Evolutionary conservation across 176 grass and related monocot genomes (phyloP).

Genomic region (Oropetium thomaeum): DNA sequence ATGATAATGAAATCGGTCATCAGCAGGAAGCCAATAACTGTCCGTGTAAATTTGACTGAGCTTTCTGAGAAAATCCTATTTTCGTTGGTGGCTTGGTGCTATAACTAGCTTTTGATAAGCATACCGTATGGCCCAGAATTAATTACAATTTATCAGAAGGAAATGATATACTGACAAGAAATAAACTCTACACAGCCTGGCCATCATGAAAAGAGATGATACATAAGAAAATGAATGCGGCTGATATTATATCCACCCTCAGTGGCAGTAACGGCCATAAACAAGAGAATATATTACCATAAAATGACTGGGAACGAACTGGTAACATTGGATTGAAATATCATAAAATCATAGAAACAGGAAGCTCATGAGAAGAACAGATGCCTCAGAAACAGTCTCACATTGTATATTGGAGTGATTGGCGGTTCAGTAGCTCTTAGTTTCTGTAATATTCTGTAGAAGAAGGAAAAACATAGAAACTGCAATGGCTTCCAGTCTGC

Average conservation of each 20-base stretch:
- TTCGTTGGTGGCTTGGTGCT: too few species aligned
- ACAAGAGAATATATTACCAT: slow-evolving; percentile 19
- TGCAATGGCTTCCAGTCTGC: slow-evolving; percentile 95
- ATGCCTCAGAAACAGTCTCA: slow-evolving; percentile 43
- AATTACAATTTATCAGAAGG: not conserved
- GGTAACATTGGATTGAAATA: not conserved
- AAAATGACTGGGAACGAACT: not conserved
- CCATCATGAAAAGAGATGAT: not conserved
- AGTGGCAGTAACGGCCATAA: not conserved
- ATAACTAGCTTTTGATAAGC: not conserved
- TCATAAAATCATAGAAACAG: not conserved
- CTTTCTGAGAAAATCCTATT: not conserved
- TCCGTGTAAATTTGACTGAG: not conserved
- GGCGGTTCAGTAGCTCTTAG: slow-evolving; percentile 74
- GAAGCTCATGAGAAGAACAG: not conserved
- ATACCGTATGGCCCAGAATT: not conserved
- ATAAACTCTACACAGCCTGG: not conserved
- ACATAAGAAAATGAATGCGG: not conserved
- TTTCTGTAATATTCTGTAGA: slow-evolving; percentile 97
- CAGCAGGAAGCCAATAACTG: slow-evolving; percentile 9
- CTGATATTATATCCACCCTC: not conserved
- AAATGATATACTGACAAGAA: not conserved
- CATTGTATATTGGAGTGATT: slow-evolving; percentile 78
- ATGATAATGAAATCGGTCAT: not conserved
- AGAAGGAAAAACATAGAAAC: slow-evolving; percentile 87